phyloP scores from a whole-genome alignment of 257 asterid species.

The Primulina tabacum region DNA sequence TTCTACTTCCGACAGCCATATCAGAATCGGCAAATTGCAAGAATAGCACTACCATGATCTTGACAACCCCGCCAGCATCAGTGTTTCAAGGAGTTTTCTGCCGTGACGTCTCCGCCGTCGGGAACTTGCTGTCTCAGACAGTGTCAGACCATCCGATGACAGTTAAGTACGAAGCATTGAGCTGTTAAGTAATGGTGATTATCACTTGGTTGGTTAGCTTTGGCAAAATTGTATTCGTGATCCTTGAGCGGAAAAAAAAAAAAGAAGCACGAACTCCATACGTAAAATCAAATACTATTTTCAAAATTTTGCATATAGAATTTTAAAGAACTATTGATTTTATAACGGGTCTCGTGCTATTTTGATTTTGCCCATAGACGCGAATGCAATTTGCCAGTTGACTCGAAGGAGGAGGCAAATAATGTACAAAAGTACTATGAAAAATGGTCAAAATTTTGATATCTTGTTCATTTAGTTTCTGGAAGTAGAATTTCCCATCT shows the following conservation, averaged over 20 bases:
- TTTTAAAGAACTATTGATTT: too few species aligned
- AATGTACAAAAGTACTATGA: too few species aligned
- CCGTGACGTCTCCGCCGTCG: constrained; percentile 78
- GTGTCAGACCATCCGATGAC: constrained; percentile 76
- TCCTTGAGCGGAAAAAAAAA: too few species aligned
- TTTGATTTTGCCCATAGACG: too few species aligned
- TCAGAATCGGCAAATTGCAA: neutral
- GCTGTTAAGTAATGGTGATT: constrained; percentile 48
- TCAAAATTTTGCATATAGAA: neutral
- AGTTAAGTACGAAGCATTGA: constrained; percentile 74
- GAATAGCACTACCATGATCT: constrained; percentile 18
- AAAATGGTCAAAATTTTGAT: constrained; percentile 48
- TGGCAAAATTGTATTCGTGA: neutral
- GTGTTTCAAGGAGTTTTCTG: constrained; percentile 84
- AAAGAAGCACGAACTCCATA: neutral
- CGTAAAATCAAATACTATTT: neutral
- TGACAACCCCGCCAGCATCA: constrained; percentile 44
- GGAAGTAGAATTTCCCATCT: too few species aligned
- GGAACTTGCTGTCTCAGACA: constrained; percentile 61
- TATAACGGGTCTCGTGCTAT: too few species aligned
- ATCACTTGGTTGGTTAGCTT: neutral
- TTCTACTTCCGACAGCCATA: constrained; percentile 16
- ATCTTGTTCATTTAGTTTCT: constrained; percentile 16
- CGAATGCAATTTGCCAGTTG: too few species aligned
- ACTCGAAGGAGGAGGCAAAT: too few species aligned